Base-by-base conservation (phyloP, 768 basidiomycete species). In the Leccinum arenicola region DNA sequence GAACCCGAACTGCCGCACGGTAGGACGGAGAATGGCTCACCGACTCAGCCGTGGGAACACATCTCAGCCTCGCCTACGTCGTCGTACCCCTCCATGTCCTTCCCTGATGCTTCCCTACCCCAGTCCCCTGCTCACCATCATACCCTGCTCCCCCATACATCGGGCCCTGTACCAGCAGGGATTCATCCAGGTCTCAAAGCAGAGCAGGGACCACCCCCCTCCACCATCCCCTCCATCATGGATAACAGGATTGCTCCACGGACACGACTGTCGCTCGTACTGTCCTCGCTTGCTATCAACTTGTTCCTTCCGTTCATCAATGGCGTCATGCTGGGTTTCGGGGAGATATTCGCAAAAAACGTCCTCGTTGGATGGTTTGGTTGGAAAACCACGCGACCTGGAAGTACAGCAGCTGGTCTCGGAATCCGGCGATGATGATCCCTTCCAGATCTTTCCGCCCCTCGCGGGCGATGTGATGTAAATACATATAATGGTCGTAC, bases 261-360 rank as follows among this genome's bases (percentile, higher is more conserved):
- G 61, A 87, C 89, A 33, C 86, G 91, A 54, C 67, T 84, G 50
- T 83, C 81, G 43, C 89, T 92, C 9, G 70, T 91, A 54, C 73
- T 87, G 55, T 86, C 90, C 15, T 85, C 89, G 23, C 71, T 94
- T 62, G 88, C 89, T 27, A 90, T 96, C 70, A 95, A 96, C 70
- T 70, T 96, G 61, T 70, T 90, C 1, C 79, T 96, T 40, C 93
- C 93, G 0, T 96, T 96, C 72, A 82, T 96, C 9, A 96, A 95
- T 63, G 94, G 93, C 19, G 90, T 96, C 58, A 96, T 96, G 93
- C 84, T 95, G 53, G 93, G 93, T n/a, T 95, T 95, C 69, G 93
- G 93, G 43, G 94, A 96, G 74, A 89, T 96, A 52, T 93, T 95
- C 69, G 93, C 89, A 36, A 89, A 89, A 73, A 83, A 88, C 49